Percentiles rank a stretch among this genome's conserved stretches.
Conservation (phyloP, 2,329 filamentous ascomycete species). For the Exserohilum rostratum region DNA sequence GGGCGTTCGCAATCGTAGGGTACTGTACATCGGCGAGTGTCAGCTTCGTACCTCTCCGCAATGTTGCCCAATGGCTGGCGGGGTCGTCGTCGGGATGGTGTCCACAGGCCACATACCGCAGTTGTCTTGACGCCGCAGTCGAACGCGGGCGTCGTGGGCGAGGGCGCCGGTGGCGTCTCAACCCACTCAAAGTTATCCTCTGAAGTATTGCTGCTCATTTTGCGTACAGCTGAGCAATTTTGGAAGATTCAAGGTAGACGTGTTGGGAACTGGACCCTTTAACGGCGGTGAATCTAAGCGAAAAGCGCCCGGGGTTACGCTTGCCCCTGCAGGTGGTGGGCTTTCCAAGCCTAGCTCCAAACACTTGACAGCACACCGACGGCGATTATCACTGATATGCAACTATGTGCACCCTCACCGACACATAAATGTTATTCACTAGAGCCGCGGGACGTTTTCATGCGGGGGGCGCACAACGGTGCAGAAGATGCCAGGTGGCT, state of each 20-base stretch:
- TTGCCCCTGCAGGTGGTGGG: conserved; percentile 10
- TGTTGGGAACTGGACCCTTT: conserved; percentile 37
- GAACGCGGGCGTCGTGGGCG: conserved; percentile 57
- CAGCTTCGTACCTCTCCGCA: conserved; percentile 27
- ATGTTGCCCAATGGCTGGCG: conserved; percentile 41
- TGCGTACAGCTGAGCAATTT: conserved; percentile 42
- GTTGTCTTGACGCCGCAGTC: conserved; percentile 68
- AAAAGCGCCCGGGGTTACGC: conserved; percentile 22
- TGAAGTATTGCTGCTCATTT: conserved; percentile 47
- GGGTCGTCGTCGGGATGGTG: conserved; percentile 18
- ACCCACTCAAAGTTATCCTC: conserved; percentile 70
- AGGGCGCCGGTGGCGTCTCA: conserved; percentile 64
- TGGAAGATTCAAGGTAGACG: conserved; percentile 30
- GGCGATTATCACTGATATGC: conserved; percentile 1
- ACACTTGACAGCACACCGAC: conserved; percentile 10
- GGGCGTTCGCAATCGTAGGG: conserved; percentile 89
- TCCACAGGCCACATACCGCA: conserved; percentile 54
- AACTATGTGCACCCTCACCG: conserved; percentile 2
- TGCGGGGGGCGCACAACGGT: neutral
- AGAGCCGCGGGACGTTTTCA: neutral
- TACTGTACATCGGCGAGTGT: conserved; percentile 61
- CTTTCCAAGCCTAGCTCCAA: conserved; percentile 26
- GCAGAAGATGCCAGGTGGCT: neutral
- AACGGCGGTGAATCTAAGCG: conserved; percentile 41
- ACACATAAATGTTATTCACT: neutral